phyloP scores from a whole-genome alignment of 2,329 filamentous ascomycete species.

The Epicoccum nigrum region DNA sequence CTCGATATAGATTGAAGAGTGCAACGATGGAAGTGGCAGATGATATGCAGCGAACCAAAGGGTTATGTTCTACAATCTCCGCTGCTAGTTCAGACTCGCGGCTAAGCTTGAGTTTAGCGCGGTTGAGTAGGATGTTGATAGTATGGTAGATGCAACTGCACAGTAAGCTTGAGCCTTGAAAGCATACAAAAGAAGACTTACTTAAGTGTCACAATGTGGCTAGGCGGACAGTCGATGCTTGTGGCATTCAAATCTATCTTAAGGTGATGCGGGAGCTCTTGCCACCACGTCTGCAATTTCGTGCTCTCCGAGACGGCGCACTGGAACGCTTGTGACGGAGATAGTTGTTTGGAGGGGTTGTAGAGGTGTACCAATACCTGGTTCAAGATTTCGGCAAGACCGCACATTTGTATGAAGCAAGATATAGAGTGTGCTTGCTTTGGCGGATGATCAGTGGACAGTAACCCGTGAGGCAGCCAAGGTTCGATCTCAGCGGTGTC shows the following conservation, averaged over 20 bases:
- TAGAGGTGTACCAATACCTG: background rate
- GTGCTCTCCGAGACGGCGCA: background rate
- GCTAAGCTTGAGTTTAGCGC: background rate
- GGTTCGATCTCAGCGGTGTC: conserved; percentile 1
- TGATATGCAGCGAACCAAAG: background rate
- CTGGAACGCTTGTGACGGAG: background rate
- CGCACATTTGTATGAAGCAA: background rate
- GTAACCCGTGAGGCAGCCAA: background rate
- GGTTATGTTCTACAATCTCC: background rate
- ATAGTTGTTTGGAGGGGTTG: background rate
- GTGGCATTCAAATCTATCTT: background rate
- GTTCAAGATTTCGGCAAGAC: background rate
- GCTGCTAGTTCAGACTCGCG: background rate
- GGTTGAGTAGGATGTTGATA: background rate
- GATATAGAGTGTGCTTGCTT: background rate
- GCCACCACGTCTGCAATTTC: background rate
- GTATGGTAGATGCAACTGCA: background rate
- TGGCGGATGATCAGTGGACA: background rate
- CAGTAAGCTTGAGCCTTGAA: background rate
- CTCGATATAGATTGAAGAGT: background rate
- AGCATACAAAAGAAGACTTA: background rate
- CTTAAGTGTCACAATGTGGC: background rate
- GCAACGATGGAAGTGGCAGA: background rate
- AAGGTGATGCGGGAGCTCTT: background rate
- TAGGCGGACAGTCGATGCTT: background rate